Conservation (phyloP, 352 stramenopile species). For the Pythium plurisporium region DNA sequence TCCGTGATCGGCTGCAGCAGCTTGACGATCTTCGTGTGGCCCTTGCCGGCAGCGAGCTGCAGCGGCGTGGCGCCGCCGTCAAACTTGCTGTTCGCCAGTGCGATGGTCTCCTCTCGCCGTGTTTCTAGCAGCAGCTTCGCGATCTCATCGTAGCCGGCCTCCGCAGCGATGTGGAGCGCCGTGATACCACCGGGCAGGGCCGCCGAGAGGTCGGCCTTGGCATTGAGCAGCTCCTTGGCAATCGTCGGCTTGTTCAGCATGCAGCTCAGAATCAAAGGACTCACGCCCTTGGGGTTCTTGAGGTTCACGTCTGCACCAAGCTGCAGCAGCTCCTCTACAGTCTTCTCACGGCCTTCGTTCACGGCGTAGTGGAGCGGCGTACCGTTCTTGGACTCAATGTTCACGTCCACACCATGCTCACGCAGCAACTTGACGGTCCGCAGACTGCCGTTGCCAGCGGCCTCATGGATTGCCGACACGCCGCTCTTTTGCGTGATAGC, state of each 20-base stretch:
- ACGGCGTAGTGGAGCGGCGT: conserved; percentile 78
- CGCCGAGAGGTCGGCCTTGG: conserved; percentile 41
- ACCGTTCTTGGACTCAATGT: conserved; percentile 63
- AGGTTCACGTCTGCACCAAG: conserved; percentile 62
- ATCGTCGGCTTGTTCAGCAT: conserved; percentile 76
- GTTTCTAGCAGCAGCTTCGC: conserved; percentile 49
- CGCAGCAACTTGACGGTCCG: conserved; percentile 24
- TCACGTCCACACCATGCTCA: conserved; percentile 47
- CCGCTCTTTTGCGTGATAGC: conserved; percentile 55
- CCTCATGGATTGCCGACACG: conserved; percentile 63
- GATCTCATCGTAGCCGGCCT: conserved; percentile 63
- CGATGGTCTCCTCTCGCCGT: conserved; percentile 40
- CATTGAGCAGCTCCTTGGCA: conserved; percentile 48
- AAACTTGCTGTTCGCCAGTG: conserved; percentile 51
- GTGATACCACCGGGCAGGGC: conserved; percentile 63
- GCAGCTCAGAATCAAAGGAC: conserved; percentile 65
- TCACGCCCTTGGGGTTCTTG: conserved; percentile 63
- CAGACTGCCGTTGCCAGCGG: conserved; percentile 45
- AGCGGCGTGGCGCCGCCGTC: conserved; percentile 61
- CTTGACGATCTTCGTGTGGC: conserved; percentile 56
- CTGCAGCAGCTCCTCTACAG: conserved; percentile 51
- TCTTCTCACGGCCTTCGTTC: conserved; percentile 78
- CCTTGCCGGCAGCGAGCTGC: conserved; percentile 71
- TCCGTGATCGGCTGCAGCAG: conserved; percentile 59
- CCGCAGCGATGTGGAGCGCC: conserved; percentile 68